phyloP scores from a whole-genome alignment of 768 basidiomycete genomes.

The Exsudoporus frostii region DNA sequence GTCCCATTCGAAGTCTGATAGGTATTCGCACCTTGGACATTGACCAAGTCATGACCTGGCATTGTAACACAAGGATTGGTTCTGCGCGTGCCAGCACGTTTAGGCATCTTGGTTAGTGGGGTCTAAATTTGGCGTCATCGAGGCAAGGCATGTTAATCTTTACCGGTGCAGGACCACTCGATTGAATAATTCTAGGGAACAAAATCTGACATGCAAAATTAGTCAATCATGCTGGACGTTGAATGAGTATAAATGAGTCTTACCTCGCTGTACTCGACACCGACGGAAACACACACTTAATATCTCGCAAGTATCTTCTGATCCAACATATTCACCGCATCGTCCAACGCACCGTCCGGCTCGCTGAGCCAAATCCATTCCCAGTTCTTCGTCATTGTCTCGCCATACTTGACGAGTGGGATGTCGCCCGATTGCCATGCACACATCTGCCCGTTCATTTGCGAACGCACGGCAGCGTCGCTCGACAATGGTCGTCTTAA shows the following conservation, averaged over 20 bases:
- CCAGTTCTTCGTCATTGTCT: constrained; percentile 49
- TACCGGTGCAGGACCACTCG: too few relatives aligned
- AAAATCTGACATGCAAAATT: too few relatives aligned
- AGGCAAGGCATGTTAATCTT: too few relatives aligned
- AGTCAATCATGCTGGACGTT: not conserved
- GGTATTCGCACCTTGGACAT: too few relatives aligned
- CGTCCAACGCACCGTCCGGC: constrained; percentile 18
- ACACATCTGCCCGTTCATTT: constrained; percentile 15
- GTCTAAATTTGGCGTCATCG: too few relatives aligned
- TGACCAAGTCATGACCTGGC: too few relatives aligned
- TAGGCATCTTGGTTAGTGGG: too few relatives aligned
- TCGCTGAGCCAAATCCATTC: constrained; percentile 45
- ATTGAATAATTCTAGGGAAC: too few relatives aligned
- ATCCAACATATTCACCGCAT: constrained; percentile 19
- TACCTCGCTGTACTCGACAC: not conserved
- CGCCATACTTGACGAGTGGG: constrained; percentile 39
- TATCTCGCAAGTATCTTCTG: not conserved
- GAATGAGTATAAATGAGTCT: not conserved
- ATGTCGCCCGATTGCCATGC: constrained; percentile 16
- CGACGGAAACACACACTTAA: not conserved
- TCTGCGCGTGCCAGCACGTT: too few relatives aligned
- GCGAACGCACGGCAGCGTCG: constrained; percentile 30
- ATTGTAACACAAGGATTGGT: too few relatives aligned
- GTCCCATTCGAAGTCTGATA: too few relatives aligned
- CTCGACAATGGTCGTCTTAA: constrained; percentile 47